Conservation (phyloP, 2,329 filamentous ascomycete genomes). For the Claviceps digitariae region DNA sequence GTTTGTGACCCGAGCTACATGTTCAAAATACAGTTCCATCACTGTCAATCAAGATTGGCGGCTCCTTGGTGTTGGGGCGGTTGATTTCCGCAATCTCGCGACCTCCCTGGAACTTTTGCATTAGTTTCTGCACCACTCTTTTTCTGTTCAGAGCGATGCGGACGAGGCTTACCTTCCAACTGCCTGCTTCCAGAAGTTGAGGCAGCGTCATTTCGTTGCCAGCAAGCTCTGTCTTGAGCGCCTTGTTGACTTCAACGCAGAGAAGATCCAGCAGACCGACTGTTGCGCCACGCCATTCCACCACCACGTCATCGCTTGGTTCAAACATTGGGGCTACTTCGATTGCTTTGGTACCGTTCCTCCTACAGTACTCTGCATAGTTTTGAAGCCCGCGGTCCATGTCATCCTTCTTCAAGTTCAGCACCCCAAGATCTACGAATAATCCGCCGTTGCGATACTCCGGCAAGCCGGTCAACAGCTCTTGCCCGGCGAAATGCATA, state of each 20-base stretch:
- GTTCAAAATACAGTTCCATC: conserved; percentile 86
- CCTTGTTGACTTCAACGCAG: conserved; percentile 42
- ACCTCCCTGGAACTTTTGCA: conserved; percentile 49
- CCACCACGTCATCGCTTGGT: conserved; percentile 45
- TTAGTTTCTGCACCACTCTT: not conserved
- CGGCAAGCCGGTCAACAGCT: conserved; percentile 74
- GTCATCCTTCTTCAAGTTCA: conserved; percentile 61
- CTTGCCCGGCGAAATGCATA: conserved; percentile 67
- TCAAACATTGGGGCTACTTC: conserved; percentile 46
- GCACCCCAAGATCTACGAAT: conserved; percentile 69
- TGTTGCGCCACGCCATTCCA: conserved; percentile 53
- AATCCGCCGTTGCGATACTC: conserved; percentile 89
- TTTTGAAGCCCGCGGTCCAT: conserved; percentile 53
- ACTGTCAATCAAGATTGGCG: conserved; percentile 89
- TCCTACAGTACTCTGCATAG: conserved; percentile 52
- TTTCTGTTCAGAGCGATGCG: not conserved
- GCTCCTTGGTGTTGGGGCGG: conserved; percentile 89
- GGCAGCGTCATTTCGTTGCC: conserved; percentile 64
- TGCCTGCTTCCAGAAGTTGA: conserved; percentile 88
- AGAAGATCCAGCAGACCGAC: conserved; percentile 45
- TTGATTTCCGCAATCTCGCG: conserved; percentile 93
- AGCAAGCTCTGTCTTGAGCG: conserved; percentile 47
- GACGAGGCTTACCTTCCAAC: conserved; percentile 69
- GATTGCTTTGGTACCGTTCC: conserved; percentile 50
- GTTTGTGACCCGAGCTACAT: not conserved